Percentiles rank a stretch among this genome's conserved stretches.
Evolutionary conservation across 1,284 basidiomycete species (phyloP).

Genomic region (Ganoderma resinaceum): DNA sequence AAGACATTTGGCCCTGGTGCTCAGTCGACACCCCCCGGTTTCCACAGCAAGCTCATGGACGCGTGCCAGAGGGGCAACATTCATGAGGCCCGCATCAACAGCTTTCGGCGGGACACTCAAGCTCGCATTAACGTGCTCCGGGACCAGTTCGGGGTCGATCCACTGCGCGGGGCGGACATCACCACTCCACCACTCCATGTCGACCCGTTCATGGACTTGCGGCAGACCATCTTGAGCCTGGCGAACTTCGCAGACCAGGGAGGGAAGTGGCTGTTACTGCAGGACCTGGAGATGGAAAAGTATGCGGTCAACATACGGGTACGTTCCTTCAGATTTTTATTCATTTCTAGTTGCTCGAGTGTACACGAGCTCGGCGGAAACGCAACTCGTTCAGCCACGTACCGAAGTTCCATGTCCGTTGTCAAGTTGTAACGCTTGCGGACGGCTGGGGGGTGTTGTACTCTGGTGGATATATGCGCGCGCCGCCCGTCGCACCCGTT

Average conservation of each 20-base stretch:
- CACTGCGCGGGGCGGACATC: background rate
- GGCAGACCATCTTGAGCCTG: constrained; percentile 42
- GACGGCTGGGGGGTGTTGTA: background rate
- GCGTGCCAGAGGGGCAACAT: constrained; percentile 24
- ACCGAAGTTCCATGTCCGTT: background rate
- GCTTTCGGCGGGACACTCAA: background rate
- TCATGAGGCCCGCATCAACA: constrained; percentile 15
- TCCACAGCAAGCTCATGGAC: constrained; percentile 2
- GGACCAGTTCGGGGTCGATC: background rate
- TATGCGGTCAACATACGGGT: constrained; percentile 42
- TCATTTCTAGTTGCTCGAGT: background rate
- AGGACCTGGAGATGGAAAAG: constrained; percentile 33
- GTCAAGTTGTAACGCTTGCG: background rate
- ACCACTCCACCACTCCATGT: constrained; percentile 23
- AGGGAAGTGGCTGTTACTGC: constrained; percentile 29
- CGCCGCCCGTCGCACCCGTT: background rate
- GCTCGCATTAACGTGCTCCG: background rate
- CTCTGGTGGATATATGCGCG: background rate
- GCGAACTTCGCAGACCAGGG: constrained; percentile 40
- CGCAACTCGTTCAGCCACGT: background rate
- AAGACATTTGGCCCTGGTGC: background rate
- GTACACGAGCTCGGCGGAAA: background rate
- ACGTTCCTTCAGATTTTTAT: constrained; percentile 18
- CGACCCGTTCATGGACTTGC: constrained; percentile 45
- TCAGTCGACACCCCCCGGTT: background rate